Conservation (phyloP, 2,329 filamentous ascomycete species). For the Arachnomyces sp. region DNA sequence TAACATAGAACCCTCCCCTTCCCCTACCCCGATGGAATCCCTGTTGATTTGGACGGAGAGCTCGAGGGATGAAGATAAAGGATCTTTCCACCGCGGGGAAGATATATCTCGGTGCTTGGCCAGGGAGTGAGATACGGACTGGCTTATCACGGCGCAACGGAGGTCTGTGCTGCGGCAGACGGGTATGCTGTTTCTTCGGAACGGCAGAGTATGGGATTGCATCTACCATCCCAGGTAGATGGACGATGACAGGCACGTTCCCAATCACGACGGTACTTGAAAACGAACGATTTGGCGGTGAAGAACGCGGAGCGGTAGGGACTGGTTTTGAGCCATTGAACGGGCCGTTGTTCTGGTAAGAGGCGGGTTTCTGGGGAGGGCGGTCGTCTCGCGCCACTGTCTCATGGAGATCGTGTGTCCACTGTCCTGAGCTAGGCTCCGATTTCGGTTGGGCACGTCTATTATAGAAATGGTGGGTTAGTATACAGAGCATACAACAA, state of each 20-base stretch:
- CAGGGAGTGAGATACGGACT: conserved; percentile 82
- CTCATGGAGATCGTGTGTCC: conserved; percentile 95
- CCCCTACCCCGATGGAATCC: conserved; percentile 58
- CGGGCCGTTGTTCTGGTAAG: conserved; percentile 16
- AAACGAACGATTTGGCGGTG: conserved; percentile 65
- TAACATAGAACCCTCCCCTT: conserved; percentile 61
- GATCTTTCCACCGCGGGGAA: conserved; percentile 84
- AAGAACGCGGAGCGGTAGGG: conserved; percentile 45
- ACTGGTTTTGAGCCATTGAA: conserved; percentile 28
- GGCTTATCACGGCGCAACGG: conserved; percentile 93
- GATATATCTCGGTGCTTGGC: conserved; percentile 72
- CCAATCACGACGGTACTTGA: conserved; percentile 78
- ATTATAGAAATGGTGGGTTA: conserved; percentile 5
- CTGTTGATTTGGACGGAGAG: conserved; percentile 87
- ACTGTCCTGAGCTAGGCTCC: conserved; percentile 60
- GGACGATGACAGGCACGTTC: conserved; percentile 76
- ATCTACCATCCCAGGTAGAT: conserved; percentile 64
- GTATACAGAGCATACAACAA: background rate
- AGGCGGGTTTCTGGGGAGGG: conserved; percentile 22
- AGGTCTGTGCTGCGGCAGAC: conserved; percentile 86
- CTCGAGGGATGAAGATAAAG: conserved; percentile 95
- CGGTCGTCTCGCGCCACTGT: conserved; percentile 38
- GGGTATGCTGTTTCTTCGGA: conserved; percentile 82
- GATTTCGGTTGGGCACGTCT: conserved; percentile 35
- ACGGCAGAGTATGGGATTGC: conserved; percentile 66